Percentiles rank a stretch among this genome's conserved stretches.
Evolutionary conservation across 768 basidiomycete genomes (phyloP).

Genomic region (Phaeotremella fagi): DNA sequence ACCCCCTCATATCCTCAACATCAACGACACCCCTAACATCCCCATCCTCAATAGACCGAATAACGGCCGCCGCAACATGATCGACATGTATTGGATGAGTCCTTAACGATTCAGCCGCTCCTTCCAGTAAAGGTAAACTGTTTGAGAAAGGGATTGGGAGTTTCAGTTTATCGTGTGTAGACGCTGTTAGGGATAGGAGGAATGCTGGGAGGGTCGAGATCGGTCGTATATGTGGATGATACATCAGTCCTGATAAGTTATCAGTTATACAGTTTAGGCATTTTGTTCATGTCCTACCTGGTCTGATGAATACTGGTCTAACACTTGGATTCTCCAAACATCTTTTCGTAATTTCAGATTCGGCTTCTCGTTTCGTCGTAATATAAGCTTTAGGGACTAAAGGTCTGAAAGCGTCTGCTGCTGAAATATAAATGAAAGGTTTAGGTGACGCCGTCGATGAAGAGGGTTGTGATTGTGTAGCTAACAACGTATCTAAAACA

Average conservation of each 20-base stretch:
- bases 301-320: conserved; percentile 76
- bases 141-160: conserved; percentile 29
- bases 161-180: conserved; percentile 58
- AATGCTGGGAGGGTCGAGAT: conserved; percentile 78
- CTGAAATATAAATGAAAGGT: conserved; percentile 85
- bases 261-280: too few species aligned
- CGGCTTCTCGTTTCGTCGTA: conserved; percentile 88
- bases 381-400: conserved; percentile 81
- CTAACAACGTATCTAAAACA: conserved; percentile 68
- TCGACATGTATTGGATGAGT: conserved; percentile 93
- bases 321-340: conserved; percentile 50
- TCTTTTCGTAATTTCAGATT: conserved; percentile 61
- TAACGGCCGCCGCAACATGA: conserved; percentile 80
- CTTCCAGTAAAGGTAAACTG: conserved; percentile 32
- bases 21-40: conserved; percentile 51
- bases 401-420: conserved; percentile 87
- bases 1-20: conserved; percentile 58
- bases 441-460: not conserved
- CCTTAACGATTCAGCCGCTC: conserved; percentile 69
- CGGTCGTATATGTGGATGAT: conserved; percentile 92
- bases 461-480: conserved; percentile 18
- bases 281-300: conserved; percentile 62
- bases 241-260: conserved; percentile 89
- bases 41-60: conserved; percentile 57
- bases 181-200: conserved; percentile 72